phyloP scores from a whole-genome alignment of 495 filamentous ascomycete species.

The Ramalina peruviana region DNA sequence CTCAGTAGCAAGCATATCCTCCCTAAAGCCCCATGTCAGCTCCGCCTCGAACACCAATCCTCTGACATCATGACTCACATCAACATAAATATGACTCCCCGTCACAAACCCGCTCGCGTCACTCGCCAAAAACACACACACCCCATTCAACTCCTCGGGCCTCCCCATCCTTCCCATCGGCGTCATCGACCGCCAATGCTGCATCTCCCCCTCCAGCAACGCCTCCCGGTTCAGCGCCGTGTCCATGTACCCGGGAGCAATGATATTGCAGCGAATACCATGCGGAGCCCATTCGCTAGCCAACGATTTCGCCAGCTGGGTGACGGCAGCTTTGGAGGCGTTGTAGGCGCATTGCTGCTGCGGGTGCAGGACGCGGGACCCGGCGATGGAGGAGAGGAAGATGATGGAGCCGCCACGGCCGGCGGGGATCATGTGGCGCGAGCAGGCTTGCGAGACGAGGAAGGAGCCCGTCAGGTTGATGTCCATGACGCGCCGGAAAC shows the following conservation, averaged over 20 bases:
- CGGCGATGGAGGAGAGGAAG: constrained; percentile 55
- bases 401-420: constrained; percentile 47
- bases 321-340: constrained; percentile 49
- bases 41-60: background rate
- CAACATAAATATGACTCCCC: constrained; percentile 60
- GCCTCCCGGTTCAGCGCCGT: constrained; percentile 22
- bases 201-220: constrained; percentile 36
- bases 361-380: constrained; percentile 50
- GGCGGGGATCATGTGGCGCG: constrained; percentile 35
- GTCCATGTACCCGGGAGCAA: constrained; percentile 33
- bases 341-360: constrained; percentile 61
- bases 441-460: constrained; percentile 52
- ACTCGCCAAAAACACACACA: constrained; percentile 65
- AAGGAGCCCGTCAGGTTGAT: constrained; percentile 58
- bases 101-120: constrained; percentile 67
- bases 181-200: constrained; percentile 62
- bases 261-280: constrained; percentile 32
- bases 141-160: constrained; percentile 63
- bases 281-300: constrained; percentile 51
- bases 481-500: constrained; percentile 59
- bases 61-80: constrained; percentile 33
- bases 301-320: constrained; percentile 43
- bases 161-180: constrained; percentile 59
- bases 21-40: background rate
- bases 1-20: constrained; percentile 8